A percentile compares a stretch with the other conserved stretches of the same genome.
These are phyloP conservation scores for Diaporthe vexans DNA, from an alignment of 2,329 filamentous ascomycete species.

Conservation along the genomic window DNA sequence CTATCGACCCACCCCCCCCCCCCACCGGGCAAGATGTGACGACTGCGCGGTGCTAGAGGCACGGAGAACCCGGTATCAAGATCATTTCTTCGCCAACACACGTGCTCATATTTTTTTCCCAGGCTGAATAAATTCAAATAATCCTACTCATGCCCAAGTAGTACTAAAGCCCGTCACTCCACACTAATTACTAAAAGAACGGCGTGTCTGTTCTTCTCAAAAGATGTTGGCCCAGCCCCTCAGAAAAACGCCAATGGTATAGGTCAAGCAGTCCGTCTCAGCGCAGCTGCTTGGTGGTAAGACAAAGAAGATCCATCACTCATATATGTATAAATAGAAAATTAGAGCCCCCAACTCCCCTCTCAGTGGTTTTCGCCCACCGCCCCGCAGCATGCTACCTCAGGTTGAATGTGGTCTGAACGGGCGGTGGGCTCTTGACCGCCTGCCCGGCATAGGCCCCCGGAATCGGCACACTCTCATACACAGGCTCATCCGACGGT, in stretches of 20 bases:
- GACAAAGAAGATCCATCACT: slow-evolving; percentile 44
- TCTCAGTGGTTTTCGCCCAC: slow-evolving; percentile 42
- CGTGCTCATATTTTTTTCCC: slow-evolving; percentile 26
- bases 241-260: slow-evolving; percentile 36
- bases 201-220: slow-evolving; percentile 23
- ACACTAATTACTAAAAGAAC: slow-evolving; percentile 37
- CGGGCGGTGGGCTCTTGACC: slow-evolving; percentile 65
- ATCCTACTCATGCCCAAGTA: slow-evolving; percentile 3
- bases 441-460: slow-evolving; percentile 79
- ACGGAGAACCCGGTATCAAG: not conserved
- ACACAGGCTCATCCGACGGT: slow-evolving; percentile 85
- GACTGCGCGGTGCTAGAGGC: too few species aligned
- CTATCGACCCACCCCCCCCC: not conserved
- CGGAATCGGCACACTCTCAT: slow-evolving; percentile 89
- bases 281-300: slow-evolving; percentile 30
- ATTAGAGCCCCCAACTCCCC: slow-evolving; percentile 33
- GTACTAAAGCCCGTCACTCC: not conserved
- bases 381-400: slow-evolving; percentile 1
- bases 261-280: slow-evolving; percentile 36
- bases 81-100: not conserved
- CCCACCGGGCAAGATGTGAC: too few species aligned
- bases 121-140: slow-evolving; percentile 5
- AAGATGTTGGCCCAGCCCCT: slow-evolving; percentile 16
- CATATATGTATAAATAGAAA: slow-evolving; percentile 26
- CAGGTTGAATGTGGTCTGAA: slow-evolving; percentile 58